phyloP scores from a whole-genome alignment of 1,284 basidiomycete genomes.

The Neonothopanus nambi region DNA sequence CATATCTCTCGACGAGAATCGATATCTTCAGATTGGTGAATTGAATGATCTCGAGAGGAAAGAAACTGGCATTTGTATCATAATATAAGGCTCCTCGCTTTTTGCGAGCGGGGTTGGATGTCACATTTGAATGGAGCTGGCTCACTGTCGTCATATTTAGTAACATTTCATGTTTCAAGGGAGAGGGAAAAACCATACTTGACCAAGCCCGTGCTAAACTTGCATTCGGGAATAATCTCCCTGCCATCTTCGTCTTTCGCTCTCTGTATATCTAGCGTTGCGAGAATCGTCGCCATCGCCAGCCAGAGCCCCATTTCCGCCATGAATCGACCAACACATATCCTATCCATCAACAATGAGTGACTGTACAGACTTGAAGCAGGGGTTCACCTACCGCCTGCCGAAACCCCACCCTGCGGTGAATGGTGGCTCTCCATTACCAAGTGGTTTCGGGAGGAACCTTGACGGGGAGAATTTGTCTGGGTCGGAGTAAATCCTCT shows the following conservation, averaged over 20 bases:
- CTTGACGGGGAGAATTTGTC: constrained; percentile 18
- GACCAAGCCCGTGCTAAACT: constrained; percentile 18
- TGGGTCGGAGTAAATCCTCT: constrained; percentile 16
- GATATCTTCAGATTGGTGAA: no score
- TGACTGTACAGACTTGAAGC: neutral
- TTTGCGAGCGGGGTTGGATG: constrained; percentile 17
- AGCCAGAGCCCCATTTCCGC: constrained; percentile 20
- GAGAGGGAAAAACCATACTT: constrained; percentile 8
- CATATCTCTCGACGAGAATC: no score
- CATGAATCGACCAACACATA: neutral
- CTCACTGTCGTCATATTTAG: constrained; percentile 8
- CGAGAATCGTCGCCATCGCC: constrained; percentile 14
- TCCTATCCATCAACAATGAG: neutral
- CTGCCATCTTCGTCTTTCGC: constrained; percentile 15
- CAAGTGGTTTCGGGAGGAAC: constrained; percentile 8
- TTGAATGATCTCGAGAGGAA: no score
- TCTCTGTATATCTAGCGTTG: constrained; percentile 18
- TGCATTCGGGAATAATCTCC: constrained; percentile 18
- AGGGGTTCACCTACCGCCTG: neutral
- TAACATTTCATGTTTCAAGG: neutral
- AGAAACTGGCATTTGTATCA: no score
- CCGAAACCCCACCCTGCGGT: neutral
- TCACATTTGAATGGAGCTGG: constrained; percentile 16
- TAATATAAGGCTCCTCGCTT: neutral
- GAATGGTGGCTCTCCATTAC: neutral